phyloP scores from a whole-genome alignment of 176 grass and related monocot genomes.

The Phoenix roebelenii region DNA sequence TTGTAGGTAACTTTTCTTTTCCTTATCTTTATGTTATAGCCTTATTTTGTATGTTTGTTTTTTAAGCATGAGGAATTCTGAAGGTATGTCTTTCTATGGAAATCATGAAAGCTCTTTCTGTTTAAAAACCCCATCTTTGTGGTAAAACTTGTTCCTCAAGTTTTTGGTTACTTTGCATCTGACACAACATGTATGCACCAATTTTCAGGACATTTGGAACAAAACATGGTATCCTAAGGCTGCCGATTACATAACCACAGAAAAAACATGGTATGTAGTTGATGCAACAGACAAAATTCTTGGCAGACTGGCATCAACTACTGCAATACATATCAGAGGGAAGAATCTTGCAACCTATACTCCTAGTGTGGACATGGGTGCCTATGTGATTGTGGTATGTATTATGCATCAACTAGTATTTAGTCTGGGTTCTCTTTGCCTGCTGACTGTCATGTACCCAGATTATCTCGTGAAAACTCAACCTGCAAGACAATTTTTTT shows the following conservation, averaged over 20 bases:
- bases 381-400: conserved; percentile 97
- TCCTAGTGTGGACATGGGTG: conserved; percentile 95
- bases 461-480: too few species aligned
- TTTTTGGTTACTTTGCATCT: not conserved
- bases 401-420: not conserved
- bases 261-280: conserved; percentile 96
- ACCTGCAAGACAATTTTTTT: too few species aligned
- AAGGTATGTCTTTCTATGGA: too few species aligned
- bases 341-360: conserved; percentile 94
- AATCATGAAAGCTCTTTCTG: too few species aligned
- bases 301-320: conserved; percentile 81
- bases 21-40: too few species aligned
- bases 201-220: conserved; percentile 90
- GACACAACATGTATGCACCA: not conserved
- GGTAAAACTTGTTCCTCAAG: too few species aligned
- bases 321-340: conserved; percentile 93
- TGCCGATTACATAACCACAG: conserved; percentile 73
- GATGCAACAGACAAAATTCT: conserved; percentile 87
- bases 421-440: too few species aligned
- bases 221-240: conserved; percentile 98
- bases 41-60: too few species aligned
- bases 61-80: too few species aligned
- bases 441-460: too few species aligned
- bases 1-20: too few species aligned
- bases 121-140: too few species aligned